Evolutionary conservation across 2,329 filamentous ascomycete species (phyloP).

Genomic region (Pyrenophora tritici-repentis): DNA sequence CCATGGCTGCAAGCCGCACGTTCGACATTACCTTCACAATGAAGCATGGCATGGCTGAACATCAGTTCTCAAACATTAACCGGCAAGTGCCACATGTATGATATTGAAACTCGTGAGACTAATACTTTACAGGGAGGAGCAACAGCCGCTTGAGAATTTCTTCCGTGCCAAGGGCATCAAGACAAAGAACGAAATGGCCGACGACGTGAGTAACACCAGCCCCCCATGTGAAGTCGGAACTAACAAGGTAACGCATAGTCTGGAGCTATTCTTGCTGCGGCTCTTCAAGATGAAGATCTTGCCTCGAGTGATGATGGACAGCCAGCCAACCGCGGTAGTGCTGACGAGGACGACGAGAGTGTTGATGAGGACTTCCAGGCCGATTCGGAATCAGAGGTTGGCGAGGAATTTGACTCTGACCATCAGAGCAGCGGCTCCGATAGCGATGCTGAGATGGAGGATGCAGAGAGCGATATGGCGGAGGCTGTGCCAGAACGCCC

Average conservation of each 20-base stretch:
- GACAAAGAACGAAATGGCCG: conserved; percentile 98
- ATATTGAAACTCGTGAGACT: conserved; percentile 12
- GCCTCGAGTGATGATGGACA: conserved; percentile 77
- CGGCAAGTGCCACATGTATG: conserved; percentile 55
- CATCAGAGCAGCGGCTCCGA: conserved; percentile 83
- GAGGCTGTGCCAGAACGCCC: conserved; percentile 60
- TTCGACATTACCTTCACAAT: conserved; percentile 95
- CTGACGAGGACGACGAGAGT: conserved; percentile 94
- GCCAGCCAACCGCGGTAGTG: conserved; percentile 79
- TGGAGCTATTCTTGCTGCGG: conserved; percentile 71
- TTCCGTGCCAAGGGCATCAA: conserved; percentile 95
- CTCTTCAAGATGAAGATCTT: conserved; percentile 81
- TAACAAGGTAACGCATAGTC: conserved; percentile 49
- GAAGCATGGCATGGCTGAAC: conserved; percentile 84
- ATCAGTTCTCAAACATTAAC: conserved; percentile 99
- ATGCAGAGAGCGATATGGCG: conserved; percentile 61
- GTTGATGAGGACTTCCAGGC: conserved; percentile 95
- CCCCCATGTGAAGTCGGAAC: conserved; percentile 4
- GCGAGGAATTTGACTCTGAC: conserved; percentile 91
- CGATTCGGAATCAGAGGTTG: conserved; percentile 91
- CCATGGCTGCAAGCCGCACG: conserved; percentile 89
- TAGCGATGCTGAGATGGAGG: conserved; percentile 67
- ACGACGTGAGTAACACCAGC: conserved; percentile 69
- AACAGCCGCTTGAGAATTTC: conserved; percentile 94
- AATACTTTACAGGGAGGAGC: conserved; percentile 70